Base-by-base conservation (phyloP, 768 basidiomycete genomes). In the Boletus rubescentipes region DNA sequence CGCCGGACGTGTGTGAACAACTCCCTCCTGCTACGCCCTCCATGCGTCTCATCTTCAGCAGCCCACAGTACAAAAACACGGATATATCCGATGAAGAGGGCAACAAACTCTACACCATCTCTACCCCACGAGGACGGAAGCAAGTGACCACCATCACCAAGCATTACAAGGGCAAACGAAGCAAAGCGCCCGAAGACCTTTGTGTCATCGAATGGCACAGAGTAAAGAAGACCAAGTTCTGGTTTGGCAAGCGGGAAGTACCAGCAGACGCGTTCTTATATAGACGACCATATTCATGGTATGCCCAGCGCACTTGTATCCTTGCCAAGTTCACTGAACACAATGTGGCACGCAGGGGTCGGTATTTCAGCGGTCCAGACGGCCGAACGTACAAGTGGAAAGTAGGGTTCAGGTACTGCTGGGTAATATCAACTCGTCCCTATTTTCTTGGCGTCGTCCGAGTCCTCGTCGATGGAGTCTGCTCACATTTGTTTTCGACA, bases 311-410 rank as follows among this genome's bases (percentile, higher is more conserved):
- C 18, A 7, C 9, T 39, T 20, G 9, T 9, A 23, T 37, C 14
- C 3, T 10, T 11, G 23, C 38, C 20, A 12, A 5, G 41, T 42
- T 38, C 16, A 39, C 14, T 14, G 16, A 15, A 48, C 26, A 4
- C 2, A 9, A 23, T 21, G 30, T 21, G 31, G 4, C 16, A 9
- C 16, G 20, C 31, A 72, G 69, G 53, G 53, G 61, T 10, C 63
- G 69, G 37, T 55, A 62, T 11, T 73, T 73, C 44, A 58, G 34
- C 5, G 69, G 67, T 11, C 67, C 60, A 1, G 70, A 73, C 34
- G 66, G 69, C 21, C 60, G 39, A 34, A 63, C 69, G 43, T 72
- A 72, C 46, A 64, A 65, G 26, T 74, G 71, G 72, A 59, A 55
- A n/a, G 31, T 72, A 11, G 61, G 62, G 18, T 55, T 53, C 37